Base-by-base conservation (phyloP, 1,139 yeast species). In the Zygosaccharomyces sapae region DNA sequence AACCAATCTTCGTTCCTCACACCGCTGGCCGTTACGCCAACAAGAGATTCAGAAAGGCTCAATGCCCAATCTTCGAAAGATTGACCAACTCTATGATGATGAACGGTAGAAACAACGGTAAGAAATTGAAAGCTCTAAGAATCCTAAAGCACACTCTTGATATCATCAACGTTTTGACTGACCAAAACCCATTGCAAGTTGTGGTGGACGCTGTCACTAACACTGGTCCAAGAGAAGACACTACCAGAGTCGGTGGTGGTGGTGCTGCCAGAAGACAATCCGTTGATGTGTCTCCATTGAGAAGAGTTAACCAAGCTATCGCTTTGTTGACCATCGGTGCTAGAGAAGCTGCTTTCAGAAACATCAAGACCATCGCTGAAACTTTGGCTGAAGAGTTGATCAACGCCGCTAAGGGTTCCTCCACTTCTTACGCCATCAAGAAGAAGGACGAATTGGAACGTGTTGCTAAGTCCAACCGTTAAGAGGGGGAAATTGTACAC, bases 21-120 rank as follows among this genome's bases (percentile, higher is more conserved):
- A 89, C 97, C 68, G 97, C 98, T 68, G 98, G 98, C 75, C 90
- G 97, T 79, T 94, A 90, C 81, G 98, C 97, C 71, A 76, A 89
- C 79, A 92, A 92, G 88, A 90, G 98, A 80, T 94, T 94, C 87
- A 90, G 97, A 86, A 94, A 94, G 86, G 95, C 98, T 65, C 97
- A 92, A 83, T 90, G 97, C 81, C 98, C 98, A 71, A 84, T 94
- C 74, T 76, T 94, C 68, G 99, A 94, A 84, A 92, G 99, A 84
- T 83, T 94, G 75, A 90, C 98, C 79, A 92, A 92, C 92, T 86
- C 98, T 61, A 82, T 94, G 73, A 94, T 94, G 98, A 94, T 94
- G 98, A 89, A 94, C 85, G 99, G 99, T 81, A 92, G 98, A 83
- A 94, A 94, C 94, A 94, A 94, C 85, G 99, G 99, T 85, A 94